Evolutionary conservation across 2,329 filamentous ascomycete genomes (phyloP).

Genomic region (Fusarium praegraminearum): DNA sequence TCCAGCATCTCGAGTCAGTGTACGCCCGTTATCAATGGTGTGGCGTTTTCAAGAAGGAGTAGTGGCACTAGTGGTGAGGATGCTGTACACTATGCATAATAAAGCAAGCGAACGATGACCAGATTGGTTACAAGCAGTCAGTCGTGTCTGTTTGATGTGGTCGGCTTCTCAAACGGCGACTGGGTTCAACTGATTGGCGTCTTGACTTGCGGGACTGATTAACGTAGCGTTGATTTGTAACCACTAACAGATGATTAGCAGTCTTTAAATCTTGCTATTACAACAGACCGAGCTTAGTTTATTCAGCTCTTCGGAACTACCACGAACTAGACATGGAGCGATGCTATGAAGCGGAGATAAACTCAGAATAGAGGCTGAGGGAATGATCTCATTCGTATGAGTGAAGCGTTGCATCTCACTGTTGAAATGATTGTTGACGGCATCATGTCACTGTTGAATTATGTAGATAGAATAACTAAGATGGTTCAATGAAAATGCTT

Average conservation of each 20-base stretch:
- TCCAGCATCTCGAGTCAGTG: conserved; percentile 1
- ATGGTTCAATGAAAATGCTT: not conserved
- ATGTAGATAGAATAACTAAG: accelerated
- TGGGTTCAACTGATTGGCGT: not conserved
- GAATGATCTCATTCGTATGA: not conserved
- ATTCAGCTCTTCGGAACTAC: not conserved
- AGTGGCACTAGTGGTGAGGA: not conserved
- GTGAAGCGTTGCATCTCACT: not conserved
- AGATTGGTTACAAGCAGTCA: too few species aligned
- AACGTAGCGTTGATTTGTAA: not conserved
- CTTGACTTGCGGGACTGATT: not conserved
- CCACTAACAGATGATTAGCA: not conserved
- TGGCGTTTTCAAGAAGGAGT: not conserved
- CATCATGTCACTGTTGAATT: not conserved
- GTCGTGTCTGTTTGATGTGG: accelerated
- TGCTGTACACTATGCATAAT: not conserved
- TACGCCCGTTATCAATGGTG: not conserved
- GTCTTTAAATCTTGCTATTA: not conserved
- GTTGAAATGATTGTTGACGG: too few species aligned
- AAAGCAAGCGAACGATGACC: not conserved
- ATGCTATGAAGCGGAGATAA: not conserved
- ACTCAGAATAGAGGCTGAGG: too few species aligned
- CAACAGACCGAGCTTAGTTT: not conserved
- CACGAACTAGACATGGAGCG: not conserved
- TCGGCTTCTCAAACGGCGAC: not conserved